Conservation (phyloP, 2,329 filamentous ascomycete species). For the Fusarium sp. region DNA sequence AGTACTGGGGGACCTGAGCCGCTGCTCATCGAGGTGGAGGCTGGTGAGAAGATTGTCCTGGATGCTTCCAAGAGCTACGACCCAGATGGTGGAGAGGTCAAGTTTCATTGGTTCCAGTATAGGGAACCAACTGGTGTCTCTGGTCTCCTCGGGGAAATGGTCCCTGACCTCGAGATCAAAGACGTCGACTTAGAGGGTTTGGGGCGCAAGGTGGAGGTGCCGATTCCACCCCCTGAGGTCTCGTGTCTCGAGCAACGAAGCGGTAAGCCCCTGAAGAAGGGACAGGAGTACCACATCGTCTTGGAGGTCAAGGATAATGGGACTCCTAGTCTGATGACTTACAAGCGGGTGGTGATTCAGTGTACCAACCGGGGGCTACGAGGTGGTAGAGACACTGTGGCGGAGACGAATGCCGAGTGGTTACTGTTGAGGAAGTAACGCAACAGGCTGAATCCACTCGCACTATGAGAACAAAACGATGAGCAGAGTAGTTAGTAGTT, state of each 20-base stretch:
- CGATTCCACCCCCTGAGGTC: not conserved
- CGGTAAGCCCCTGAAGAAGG: not conserved
- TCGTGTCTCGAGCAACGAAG: not conserved
- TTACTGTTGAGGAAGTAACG: not conserved
- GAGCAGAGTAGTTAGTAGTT: accelerated
- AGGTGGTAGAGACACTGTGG: not conserved
- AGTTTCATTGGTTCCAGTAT: not conserved
- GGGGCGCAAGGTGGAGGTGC: not conserved
- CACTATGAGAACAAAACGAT: not conserved
- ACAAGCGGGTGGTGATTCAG: not conserved
- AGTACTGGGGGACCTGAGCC: not conserved
- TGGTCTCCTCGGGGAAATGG: not conserved
- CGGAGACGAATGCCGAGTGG: not conserved
- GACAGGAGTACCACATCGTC: not conserved
- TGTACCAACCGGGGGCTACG: not conserved
- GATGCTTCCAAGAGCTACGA: not conserved
- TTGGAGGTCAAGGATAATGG: not conserved
- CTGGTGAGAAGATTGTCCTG: not conserved
- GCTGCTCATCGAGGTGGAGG: not conserved
- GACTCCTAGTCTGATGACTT: not conserved
- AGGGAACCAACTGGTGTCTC: not conserved
- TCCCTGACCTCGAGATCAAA: not conserved
- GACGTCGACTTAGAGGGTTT: not conserved
- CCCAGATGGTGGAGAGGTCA: not conserved
- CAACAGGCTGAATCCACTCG: not conserved